Evolutionary conservation across 352 stramenopile species (phyloP), one percentile per base, ranked within the genome.

Genomic region (Phytopythium aichiense): DNA sequence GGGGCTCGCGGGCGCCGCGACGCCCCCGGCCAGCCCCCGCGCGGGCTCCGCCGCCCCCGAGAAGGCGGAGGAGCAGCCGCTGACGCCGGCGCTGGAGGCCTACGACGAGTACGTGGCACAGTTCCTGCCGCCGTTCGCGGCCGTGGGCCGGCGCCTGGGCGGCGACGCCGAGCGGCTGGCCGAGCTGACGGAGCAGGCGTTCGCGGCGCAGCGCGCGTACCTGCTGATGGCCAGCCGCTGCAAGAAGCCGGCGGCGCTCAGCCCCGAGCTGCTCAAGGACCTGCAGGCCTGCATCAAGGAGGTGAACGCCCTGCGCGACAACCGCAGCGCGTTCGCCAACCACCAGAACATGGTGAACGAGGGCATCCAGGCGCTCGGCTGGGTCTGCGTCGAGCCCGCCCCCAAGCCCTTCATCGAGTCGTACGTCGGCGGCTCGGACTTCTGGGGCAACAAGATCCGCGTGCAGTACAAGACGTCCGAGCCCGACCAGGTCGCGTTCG

Each of bases 401-500:
- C 96, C 96, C 12, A 95, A 95, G 63, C 87, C 90, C 33, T 98
- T 98, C 75, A 96, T 98, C 58, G 96, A 98, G 66, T 96, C 92
- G 65, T 98, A 96, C 64, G 79, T 99, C 60, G 96, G 91, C 46
- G 93, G 88, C 50, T 94, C 85, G 45, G 96, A 99, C 69, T 99
- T 98, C 76, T 99, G 95, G 92, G 92, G 92, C 50, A 99, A 99
- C 80, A 98, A 98, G 72, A 98, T 99, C 73, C 83, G 97, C 55
- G 97, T 98, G 72, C 88, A 98, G 70, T 98, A 91, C 80, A 98
- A 98, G 67, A 96, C 94, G 37, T 88, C 90, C 58, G 87, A 94
- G 43, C 77, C 89, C 4, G 81, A 94, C 45, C 95, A 98, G 51
- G 85, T 98, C 56, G 84, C 81, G 23, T 99, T 98, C 66, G 98